Conservation (phyloP, 2,329 filamentous ascomycete species). For the Nemania serpens region DNA sequence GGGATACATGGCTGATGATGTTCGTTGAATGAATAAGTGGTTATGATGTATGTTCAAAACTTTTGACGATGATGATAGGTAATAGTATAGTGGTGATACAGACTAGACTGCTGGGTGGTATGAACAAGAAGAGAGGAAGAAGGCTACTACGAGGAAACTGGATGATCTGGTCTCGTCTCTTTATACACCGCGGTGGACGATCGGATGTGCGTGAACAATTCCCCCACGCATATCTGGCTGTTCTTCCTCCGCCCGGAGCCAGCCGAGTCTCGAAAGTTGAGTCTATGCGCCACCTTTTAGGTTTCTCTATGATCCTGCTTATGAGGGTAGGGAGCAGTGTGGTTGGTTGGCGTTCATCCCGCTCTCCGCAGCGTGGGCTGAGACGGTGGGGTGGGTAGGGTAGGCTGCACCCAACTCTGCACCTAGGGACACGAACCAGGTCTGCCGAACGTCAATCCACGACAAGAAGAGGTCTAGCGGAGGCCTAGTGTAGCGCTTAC, state of each 20-base stretch:
- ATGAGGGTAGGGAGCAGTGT: neutral
- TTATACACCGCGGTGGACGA: conserved; percentile 18
- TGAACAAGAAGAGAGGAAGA: neutral
- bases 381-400: neutral
- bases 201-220: conserved; percentile 11
- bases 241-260: conserved; percentile 18
- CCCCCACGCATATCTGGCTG: conserved; percentile 20
- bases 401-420: neutral
- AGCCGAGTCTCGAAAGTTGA: conserved; percentile 16
- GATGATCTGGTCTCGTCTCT: conserved; percentile 12
- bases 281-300: no score
- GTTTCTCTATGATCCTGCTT: no score
- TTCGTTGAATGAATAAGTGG: neutral
- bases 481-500: conserved; percentile 22
- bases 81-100: neutral
- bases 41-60: neutral
- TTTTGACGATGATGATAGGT: neutral
- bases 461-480: conserved; percentile 4
- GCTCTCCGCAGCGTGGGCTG: conserved; percentile 6
- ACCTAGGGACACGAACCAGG: conserved; percentile 2
- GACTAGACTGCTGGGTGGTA: neutral
- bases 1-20: conserved; percentile 33
- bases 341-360: conserved; percentile 20
- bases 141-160: neutral
- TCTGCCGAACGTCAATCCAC: conserved; percentile 10